Base-by-base conservation (phyloP, 164 flowering plant genomes). In the Vitis labrusca region DNA sequence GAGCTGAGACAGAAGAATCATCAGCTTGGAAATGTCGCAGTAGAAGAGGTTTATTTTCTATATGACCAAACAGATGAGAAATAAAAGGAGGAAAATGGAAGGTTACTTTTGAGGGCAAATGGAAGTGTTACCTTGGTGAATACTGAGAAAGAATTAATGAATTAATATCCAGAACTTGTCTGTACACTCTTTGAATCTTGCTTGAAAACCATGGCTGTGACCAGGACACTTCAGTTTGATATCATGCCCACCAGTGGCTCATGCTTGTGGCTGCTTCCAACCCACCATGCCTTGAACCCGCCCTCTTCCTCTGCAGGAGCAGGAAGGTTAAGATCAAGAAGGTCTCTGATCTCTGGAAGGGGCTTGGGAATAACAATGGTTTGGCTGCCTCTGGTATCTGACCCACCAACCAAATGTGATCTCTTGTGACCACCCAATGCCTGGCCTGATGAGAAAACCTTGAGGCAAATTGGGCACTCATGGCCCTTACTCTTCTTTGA, bases 381-480 rank as follows among this genome's bases (percentile, higher is more conserved):
- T 16, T 61, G 67, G 13, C 53, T 65, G 50, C 50, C 64, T 27
- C 66, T 76, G 29, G 72, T 57, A 27, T 77, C 82, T 10, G 74
- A 71, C 30, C 63, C 70, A 27, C 30, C 74, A 14, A 82, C 27
- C 53, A 83, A 73, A 62, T 88, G 92, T 12, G 92, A 86, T 71
- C 92, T 85, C 59, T 88, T 88, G 76, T 88, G 92, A 8, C 92
- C 90, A 8, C 92, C 92, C 49, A 88, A 67, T 10, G 90, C 92
- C 71, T 88, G 92, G 2, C 92, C 92, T 57, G 90, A 83, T 8
- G 82, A 53, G 60, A 88, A 86, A 29, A 86, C 81, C 67, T 71
- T 83, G 64, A 78, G 75, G 74, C 92, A 88, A 72, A 88, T 79
- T 50, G 89, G 84, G 65, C 92, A 88, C 62, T 83, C 87, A 61